These are phyloP conservation scores for Amanita polypyramis DNA, from an alignment of 768 basidiomycete species.

Conservation along the genomic window DNA sequence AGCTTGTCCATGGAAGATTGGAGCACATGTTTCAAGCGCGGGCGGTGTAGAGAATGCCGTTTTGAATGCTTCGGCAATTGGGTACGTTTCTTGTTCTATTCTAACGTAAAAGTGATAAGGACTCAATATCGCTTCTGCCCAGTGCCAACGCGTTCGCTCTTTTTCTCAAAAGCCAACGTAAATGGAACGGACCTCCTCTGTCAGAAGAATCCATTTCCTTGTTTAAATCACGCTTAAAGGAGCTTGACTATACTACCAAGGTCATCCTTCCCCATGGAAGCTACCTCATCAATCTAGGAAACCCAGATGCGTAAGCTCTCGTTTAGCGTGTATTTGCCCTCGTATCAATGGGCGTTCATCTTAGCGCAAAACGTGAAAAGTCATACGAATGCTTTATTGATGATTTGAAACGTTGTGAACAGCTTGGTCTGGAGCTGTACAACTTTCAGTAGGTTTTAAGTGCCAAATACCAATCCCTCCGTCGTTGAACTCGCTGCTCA, in stretches of 20 bases:
- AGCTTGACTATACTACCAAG: slow-evolving; percentile 49
- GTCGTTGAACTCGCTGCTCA: slow-evolving; percentile 1
- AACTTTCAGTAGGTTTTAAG: slow-evolving; percentile 71
- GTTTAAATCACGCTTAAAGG: slow-evolving; percentile 53
- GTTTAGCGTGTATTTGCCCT: not conserved
- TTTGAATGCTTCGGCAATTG: slow-evolving; percentile 57
- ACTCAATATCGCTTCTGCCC: not conserved
- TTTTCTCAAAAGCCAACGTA: slow-evolving; percentile 77
- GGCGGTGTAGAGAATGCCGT: slow-evolving; percentile 74
- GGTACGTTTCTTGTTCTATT: slow-evolving; percentile 30
- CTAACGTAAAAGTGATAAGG: not conserved
- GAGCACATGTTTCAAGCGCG: slow-evolving; percentile 75
- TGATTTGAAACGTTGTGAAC: slow-evolving; percentile 69
- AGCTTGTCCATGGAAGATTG: slow-evolving; percentile 52
- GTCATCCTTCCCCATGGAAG: slow-evolving; percentile 76
- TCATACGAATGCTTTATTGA: slow-evolving; percentile 77
- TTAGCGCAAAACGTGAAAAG: slow-evolving; percentile 58
- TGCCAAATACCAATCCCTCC: not conserved
- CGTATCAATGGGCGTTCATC: not conserved
- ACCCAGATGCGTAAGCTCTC: slow-evolving; percentile 56
- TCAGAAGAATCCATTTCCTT: slow-evolving; percentile 35
- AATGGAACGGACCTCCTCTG: slow-evolving; percentile 63
- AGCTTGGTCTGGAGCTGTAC: slow-evolving; percentile 61
- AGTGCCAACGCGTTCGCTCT: slow-evolving; percentile 80
- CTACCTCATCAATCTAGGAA: slow-evolving; percentile 79